Base-by-base conservation (phyloP, 495 filamentous ascomycete genomes). In the Daldinia bambusicola region DNA sequence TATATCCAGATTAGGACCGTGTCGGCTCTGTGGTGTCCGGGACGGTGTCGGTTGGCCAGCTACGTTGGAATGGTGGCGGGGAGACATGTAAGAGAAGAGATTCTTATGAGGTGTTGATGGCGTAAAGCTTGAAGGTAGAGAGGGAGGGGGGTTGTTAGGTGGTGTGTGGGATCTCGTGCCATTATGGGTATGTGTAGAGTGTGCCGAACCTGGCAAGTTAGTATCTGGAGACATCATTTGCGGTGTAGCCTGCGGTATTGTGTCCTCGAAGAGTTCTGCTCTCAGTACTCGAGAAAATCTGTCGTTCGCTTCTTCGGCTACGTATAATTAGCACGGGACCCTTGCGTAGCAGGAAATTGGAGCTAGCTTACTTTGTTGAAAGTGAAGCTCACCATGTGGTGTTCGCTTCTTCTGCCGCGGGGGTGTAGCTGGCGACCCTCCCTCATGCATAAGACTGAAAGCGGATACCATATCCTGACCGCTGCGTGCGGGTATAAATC, bases 91-190 rank as follows among this genome's bases (percentile, higher is more conserved):
- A 55, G 91, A 92, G 79, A 99, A 98, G 38, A 99, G 88, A 75
- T 98, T 98, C 82, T 98, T 98, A 77, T 97, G 93, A 3, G 95
- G 95, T 7, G 95, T 98, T 4, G 94, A 94, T 0, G 96, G 95
- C 3, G 93, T 97, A 48, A 95, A 83, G 52, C 85, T 88, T 5
- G 91, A 83, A 14, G 91, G 87, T 22, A 91, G 80, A 38, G 86
- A 82, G 12, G 88, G 84, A 26, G 86, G 80, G 6, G 84, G 75
- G 74, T 89, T 89, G 37, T 84, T 89, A 6, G 95, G 93, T 32
- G 94, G 93, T 9, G 94, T 97, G 63, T 91, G 89, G 40, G 93
- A 91, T 71, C 92, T 86, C 56, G 88, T 91, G 22, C 89, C 89
- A 75, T 93, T 89, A 70, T 88, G 87, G 41, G 86, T 81, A 37